These are phyloP conservation scores for Lomentospora prolificans DNA, from an alignment of 2,329 filamentous ascomycete species.

Conservation along the genomic window DNA sequence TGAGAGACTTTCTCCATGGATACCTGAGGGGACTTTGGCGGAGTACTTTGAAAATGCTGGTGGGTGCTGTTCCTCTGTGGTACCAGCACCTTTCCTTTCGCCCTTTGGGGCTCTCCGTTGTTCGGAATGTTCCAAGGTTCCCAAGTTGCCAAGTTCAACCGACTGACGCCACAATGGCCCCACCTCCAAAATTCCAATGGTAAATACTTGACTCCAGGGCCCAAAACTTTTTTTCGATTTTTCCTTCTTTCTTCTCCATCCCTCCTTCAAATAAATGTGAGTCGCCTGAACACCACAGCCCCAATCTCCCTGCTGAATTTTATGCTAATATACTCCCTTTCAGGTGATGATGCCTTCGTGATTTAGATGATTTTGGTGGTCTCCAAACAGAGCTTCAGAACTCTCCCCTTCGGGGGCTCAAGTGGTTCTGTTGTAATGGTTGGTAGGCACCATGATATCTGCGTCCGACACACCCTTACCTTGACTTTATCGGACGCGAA, in stretches of 20 bases:
- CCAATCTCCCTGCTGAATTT: background rate
- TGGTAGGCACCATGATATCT: slow-evolving; percentile 7
- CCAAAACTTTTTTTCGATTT: background rate
- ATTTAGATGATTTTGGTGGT: slow-evolving; percentile 5
- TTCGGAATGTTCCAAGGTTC: no score
- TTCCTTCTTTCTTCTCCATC: slow-evolving; percentile 6
- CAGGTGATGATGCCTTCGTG: slow-evolving; percentile 10
- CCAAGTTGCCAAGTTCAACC: background rate
- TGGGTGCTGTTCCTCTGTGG: no score
- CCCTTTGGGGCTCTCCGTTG: no score
- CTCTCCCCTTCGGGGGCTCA: slow-evolving; percentile 8
- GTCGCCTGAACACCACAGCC: background rate
- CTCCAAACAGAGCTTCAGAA: slow-evolving; percentile 5
- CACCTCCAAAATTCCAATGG: background rate
- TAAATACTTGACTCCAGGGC: background rate
- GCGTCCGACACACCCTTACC: slow-evolving; percentile 9
- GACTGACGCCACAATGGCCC: background rate
- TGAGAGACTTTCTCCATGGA: no score
- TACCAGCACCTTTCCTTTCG: background rate
- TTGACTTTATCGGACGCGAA: slow-evolving; percentile 9
- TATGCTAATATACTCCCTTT: background rate
- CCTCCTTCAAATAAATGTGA: slow-evolving; percentile 10
- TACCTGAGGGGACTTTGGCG: no score
- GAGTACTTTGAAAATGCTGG: no score
- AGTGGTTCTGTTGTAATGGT: slow-evolving; percentile 7